Evolutionary conservation across 495 filamentous ascomycete genomes (phyloP), one percentile per base, ranked within the genome.

Genomic region (Penicillium ucsense): DNA sequence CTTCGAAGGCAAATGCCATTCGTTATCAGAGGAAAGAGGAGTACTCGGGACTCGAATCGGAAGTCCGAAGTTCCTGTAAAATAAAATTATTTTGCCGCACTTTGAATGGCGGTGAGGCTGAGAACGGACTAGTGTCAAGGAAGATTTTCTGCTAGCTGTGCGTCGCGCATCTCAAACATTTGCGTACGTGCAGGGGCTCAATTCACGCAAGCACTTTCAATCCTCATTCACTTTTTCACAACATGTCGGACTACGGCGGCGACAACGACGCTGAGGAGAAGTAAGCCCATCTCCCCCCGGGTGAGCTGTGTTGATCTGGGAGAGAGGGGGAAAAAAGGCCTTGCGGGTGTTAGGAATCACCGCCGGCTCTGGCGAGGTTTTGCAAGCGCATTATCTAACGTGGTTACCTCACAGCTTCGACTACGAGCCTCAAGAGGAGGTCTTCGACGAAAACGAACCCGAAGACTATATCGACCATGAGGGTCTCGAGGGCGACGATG

Each of bases 191-290:
- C 27, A 36, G 47, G 45, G 50, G 47, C 56, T 53, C 59, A 59
- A 20, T 51, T 56, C 51, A 56, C 54, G 45, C 47, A 58, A 47
- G 40, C 57, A 45, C 41, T 31, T 48, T 53, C 44, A 9, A 40
- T 44, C 31, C 43, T 12, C 33, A 46, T 38, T 53, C 35, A 42
- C 39, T 43, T 12, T 33, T 33, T 41, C 41, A 43, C 67, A 79
- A 53, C 33, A 94, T 95, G 89, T 94, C 88, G 62, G 89, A 95
- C 71, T 88, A 83, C 69, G 89, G 59, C 44, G 47, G 82, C 45
- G 84, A 81, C 49, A 77, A 85, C 57, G 76, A 78, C 41, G 82
- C 74, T 52, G 78, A 78, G 52, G 83, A 81, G 49, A 67, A 48
- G 67, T 72, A 67, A 65, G 61, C 39, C 49, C 43, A 46, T 20